A percentile compares a stretch with the other conserved stretches of the same genome.
phyloP scores from a whole-genome alignment of 139 green algal species.

The Chlamydomonas schloesseri region DNA sequence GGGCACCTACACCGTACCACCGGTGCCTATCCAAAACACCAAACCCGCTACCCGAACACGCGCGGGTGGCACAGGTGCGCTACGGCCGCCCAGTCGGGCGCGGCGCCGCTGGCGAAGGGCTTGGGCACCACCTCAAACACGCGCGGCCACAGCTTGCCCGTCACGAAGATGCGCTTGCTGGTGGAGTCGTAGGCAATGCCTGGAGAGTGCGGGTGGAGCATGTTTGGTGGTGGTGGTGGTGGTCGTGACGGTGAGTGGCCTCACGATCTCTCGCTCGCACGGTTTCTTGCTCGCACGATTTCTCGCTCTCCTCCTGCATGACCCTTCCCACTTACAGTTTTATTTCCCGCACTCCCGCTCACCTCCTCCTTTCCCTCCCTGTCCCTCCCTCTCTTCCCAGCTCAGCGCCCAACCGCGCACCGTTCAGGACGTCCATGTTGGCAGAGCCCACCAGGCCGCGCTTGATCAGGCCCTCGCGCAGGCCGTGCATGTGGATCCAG shows the following conservation, averaged over 20 bases:
- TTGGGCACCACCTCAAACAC: conserved; percentile 73
- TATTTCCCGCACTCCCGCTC: too few relatives aligned
- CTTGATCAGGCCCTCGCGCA: conserved; percentile 40
- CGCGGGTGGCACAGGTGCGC: conserved; percentile 10
- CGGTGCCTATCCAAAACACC: too few relatives aligned
- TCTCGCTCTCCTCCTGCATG: too few relatives aligned
- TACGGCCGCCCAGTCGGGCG: background rate
- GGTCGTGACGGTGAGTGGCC: too few relatives aligned
- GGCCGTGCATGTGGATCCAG: conserved; percentile 77
- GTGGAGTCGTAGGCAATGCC: conserved; percentile 88
- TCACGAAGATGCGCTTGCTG: conserved; percentile 82
- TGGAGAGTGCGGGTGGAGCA: too few relatives aligned
- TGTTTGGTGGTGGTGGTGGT: too few relatives aligned
- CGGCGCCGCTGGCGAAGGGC: background rate
- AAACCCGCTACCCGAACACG: background rate
- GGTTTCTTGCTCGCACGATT: too few relatives aligned
- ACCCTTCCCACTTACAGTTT: too few relatives aligned
- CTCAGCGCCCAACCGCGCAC: conserved; percentile 53
- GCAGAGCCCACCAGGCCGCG: background rate
- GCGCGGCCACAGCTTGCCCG: conserved; percentile 86
- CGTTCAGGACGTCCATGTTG: conserved; percentile 88
- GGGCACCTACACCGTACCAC: too few relatives aligned
- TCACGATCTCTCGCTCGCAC: too few relatives aligned
- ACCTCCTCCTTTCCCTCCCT: too few relatives aligned
- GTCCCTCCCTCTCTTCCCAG: too few relatives aligned